Base-by-base conservation (phyloP, 768 basidiomycete genomes). In the Fomitopsis serialis region DNA sequence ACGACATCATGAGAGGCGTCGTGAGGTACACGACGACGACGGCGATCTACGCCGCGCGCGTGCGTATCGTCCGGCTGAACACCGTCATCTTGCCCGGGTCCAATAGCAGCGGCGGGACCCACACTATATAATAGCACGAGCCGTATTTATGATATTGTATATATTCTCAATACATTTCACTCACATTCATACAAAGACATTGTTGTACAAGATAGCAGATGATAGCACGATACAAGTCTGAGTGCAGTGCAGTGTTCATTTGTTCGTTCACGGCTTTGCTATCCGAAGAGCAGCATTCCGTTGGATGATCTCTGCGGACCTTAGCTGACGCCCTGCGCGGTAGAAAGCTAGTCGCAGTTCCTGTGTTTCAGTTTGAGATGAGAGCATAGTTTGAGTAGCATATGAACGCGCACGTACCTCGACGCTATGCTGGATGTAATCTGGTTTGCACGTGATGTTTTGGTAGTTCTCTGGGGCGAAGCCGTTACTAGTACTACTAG, bases 11-110 rank as follows among this genome's bases (percentile, higher is more conserved):
- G 37, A 98, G 80, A 15, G 93, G 85, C 24, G 94, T 97, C 1
- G 94, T 93, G 7, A 87, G 89, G 66, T 96, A 96, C 24, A 84
- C 86, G 7, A 97, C 92, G 29, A 96, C 89, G 4, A 91, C 82
- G 9, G 93, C 80, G 54, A 96, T 89, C 0, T 93, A 90, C 9
- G 84, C 89, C 62, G 79, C 73, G 43, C 89, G 77, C 40, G 68
- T 62, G 58, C 81, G 78, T 93, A 98, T 97, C 78, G 96, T 77
- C 24, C 89, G 79, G 58, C 88, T 87, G 76, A 98, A 96, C 64
- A 87, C 78, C 55, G 81, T 80, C 92, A 98, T 92, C 75, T 97
- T 98, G 48, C 89, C 95, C 0, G 91, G 91, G 67, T 92, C 83
- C 79, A 92, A 98, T 29, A 98, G 72, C 48, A 99, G 75, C 43